Conservation (phyloP, 345 rosid genomes). For the Stellera chamaejasme region DNA sequence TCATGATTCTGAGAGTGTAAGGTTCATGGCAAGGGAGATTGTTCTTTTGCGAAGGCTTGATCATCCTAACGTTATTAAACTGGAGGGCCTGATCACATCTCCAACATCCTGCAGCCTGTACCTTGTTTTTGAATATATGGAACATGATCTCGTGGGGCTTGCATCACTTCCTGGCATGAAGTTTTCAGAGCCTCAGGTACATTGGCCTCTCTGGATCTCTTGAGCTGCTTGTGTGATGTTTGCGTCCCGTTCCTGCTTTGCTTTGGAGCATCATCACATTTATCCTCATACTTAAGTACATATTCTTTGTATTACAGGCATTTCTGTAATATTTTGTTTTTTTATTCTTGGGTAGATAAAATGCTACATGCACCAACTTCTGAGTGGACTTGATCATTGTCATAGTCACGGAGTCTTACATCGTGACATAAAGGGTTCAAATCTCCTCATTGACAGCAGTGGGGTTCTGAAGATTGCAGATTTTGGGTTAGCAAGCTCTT, state of each 20-base stretch:
- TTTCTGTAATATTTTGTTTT: background rate
- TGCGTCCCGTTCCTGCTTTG: background rate
- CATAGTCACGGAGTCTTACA: constrained; percentile 78
- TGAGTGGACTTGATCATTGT: constrained; percentile 92
- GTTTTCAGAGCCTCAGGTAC: constrained; percentile 90
- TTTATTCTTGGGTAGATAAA: constrained; percentile 45
- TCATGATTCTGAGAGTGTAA: constrained; percentile 72
- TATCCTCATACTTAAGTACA: background rate
- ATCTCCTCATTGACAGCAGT: constrained; percentile 71
- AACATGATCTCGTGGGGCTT: constrained; percentile 95
- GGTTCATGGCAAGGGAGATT: constrained; percentile 94
- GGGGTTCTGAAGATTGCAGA: constrained; percentile 94
- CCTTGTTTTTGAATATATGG: constrained; percentile 97
- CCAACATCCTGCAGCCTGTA: constrained; percentile 60
- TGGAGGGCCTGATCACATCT: constrained; percentile 91
- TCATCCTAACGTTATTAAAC: constrained; percentile 85
- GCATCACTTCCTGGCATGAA: constrained; percentile 72
- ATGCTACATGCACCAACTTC: constrained; percentile 93
- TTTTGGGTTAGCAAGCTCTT: constrained; percentile 85
- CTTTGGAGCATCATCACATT: background rate
- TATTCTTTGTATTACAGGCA: background rate
- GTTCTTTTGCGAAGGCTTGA: constrained; percentile 71
- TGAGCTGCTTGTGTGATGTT: background rate
- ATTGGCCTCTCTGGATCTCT: constrained; percentile 1
- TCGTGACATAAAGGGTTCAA: constrained; percentile 97